Conservation (phyloP, 495 filamentous ascomycete species). For the Xylaria castorea region DNA sequence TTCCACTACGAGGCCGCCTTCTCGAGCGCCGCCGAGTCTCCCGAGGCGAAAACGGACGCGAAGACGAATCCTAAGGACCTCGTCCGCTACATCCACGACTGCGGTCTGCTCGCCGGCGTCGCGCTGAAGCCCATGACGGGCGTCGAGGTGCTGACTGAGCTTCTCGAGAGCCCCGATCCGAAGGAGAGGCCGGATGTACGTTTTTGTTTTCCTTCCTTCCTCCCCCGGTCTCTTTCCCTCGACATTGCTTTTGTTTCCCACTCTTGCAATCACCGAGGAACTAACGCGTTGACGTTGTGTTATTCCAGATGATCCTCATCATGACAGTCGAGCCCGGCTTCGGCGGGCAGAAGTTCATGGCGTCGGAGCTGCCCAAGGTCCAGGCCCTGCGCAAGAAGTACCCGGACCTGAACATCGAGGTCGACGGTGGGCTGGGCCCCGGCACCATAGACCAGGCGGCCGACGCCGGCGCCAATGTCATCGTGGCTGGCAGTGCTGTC, state of each 20-base stretch:
- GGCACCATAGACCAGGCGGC: slow-evolving; percentile 94
- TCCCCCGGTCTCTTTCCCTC: slow-evolving; percentile 3
- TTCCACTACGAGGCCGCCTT: slow-evolving; percentile 99
- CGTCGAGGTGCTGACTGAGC: slow-evolving; percentile 89
- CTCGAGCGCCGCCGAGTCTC: slow-evolving; percentile 82
- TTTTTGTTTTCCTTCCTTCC: slow-evolving; percentile 28
- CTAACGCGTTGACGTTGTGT: neutral
- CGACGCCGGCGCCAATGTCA: slow-evolving; percentile 95
- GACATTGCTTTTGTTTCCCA: neutral
- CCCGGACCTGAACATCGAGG: slow-evolving; percentile 93
- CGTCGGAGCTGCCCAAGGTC: slow-evolving; percentile 92
- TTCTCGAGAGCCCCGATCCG: slow-evolving; percentile 73
- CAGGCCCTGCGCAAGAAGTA: slow-evolving; percentile 80
- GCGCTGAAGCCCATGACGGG: slow-evolving; percentile 93
- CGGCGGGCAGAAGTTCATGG: slow-evolving; percentile 98
- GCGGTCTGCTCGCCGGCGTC: slow-evolving; percentile 89
- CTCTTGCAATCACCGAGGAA: neutral
- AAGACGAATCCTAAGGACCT: slow-evolving; percentile 82
- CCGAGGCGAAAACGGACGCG: slow-evolving; percentile 66
- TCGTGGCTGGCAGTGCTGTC: slow-evolving; percentile 96
- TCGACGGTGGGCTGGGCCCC: slow-evolving; percentile 88
- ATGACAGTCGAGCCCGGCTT: slow-evolving; percentile 99
- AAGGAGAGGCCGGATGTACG: slow-evolving; percentile 90
- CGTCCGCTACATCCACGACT: slow-evolving; percentile 86
- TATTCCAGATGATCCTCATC: slow-evolving; percentile 87